phyloP scores from a whole-genome alignment of 2,329 filamentous ascomycete genomes.

The Parastagonospora nodorum region DNA sequence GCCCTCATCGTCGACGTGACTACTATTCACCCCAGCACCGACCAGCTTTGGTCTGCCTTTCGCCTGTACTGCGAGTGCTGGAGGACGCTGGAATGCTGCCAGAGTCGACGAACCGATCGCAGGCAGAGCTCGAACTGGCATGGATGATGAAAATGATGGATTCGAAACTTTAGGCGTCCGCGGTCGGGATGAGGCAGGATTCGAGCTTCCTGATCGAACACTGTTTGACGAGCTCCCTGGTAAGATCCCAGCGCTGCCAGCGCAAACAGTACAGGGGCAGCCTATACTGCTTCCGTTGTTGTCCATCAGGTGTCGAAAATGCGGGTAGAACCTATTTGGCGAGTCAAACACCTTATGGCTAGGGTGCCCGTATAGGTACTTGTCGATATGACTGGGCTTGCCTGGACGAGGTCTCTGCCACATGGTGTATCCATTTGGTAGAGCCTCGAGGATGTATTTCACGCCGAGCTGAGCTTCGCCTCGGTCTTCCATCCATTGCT shows the following conservation, averaged over 20 bases:
- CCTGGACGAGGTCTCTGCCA: slow-evolving; percentile 55
- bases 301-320: slow-evolving; percentile 63
- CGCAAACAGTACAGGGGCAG: slow-evolving; percentile 59
- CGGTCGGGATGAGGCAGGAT: slow-evolving; percentile 7
- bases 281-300: slow-evolving; percentile 46
- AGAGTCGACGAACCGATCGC: background rate
- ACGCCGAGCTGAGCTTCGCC: slow-evolving; percentile 44
- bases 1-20: slow-evolving; percentile 56
- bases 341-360: slow-evolving; percentile 58
- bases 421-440: slow-evolving; percentile 61
- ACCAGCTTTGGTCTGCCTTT: slow-evolving; percentile 28
- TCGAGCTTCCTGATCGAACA: slow-evolving; percentile 4
- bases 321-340: slow-evolving; percentile 58
- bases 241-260: slow-evolving; percentile 22
- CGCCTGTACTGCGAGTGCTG: background rate
- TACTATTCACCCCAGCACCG: slow-evolving; percentile 22
- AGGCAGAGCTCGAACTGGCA: background rate
- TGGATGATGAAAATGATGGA: background rate
- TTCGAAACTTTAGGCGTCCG: background rate
- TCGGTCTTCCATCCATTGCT: slow-evolving; percentile 54
- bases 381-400: slow-evolving; percentile 53
- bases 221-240: slow-evolving; percentile 16
- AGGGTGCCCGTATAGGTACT: slow-evolving; percentile 64
- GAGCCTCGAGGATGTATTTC: slow-evolving; percentile 56
- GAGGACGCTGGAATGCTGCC: background rate